A percentile compares a stretch with the other conserved stretches of the same genome.
phyloP scores from a whole-genome alignment of 495 filamentous ascomycete species.

The Melanomma pulvis-pyrius region DNA sequence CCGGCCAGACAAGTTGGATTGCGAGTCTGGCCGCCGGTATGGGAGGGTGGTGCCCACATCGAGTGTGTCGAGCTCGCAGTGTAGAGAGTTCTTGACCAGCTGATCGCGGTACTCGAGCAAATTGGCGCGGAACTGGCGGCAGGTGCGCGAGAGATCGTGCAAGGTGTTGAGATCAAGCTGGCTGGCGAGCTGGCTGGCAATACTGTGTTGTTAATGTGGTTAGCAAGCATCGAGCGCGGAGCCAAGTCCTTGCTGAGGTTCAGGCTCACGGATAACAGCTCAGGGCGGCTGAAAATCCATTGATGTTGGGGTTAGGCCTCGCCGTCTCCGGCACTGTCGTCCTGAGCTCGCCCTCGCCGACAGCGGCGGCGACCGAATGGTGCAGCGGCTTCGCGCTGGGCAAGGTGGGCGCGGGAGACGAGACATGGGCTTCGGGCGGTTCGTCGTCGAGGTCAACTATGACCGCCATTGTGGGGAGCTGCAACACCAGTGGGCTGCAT shows the following conservation, averaged over 20 bases:
- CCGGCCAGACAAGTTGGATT: slow-evolving; percentile 40
- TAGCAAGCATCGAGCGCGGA: slow-evolving; percentile 26
- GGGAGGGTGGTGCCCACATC: slow-evolving; percentile 50
- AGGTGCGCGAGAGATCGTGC: slow-evolving; percentile 76
- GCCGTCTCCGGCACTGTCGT: slow-evolving; percentile 40
- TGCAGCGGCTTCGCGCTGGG: slow-evolving; percentile 24
- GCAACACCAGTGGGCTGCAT: slow-evolving; percentile 22
- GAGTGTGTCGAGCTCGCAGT: slow-evolving; percentile 70
- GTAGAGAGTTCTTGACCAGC: slow-evolving; percentile 72
- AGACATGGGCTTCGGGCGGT: slow-evolving; percentile 41
- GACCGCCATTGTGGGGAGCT: slow-evolving; percentile 56
- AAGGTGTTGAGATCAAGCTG: slow-evolving; percentile 83
- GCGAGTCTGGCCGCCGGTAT: slow-evolving; percentile 34
- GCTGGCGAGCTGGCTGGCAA: slow-evolving; percentile 72
- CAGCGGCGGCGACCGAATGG: slow-evolving; percentile 22
- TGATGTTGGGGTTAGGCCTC: slow-evolving; percentile 65
- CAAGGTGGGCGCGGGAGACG: slow-evolving; percentile 29
- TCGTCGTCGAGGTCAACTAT: slow-evolving; percentile 65
- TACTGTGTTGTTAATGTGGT: slow-evolving; percentile 54
- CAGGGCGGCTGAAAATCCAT: slow-evolving; percentile 74
- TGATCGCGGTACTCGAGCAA: slow-evolving; percentile 74
- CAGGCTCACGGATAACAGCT: slow-evolving; percentile 83
- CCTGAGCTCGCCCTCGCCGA: not conserved
- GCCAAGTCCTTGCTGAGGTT: slow-evolving; percentile 25
- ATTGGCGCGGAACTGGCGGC: slow-evolving; percentile 74